Base-by-base conservation (phyloP, 257 asterid species). In the Catharanthus roseus region DNA sequence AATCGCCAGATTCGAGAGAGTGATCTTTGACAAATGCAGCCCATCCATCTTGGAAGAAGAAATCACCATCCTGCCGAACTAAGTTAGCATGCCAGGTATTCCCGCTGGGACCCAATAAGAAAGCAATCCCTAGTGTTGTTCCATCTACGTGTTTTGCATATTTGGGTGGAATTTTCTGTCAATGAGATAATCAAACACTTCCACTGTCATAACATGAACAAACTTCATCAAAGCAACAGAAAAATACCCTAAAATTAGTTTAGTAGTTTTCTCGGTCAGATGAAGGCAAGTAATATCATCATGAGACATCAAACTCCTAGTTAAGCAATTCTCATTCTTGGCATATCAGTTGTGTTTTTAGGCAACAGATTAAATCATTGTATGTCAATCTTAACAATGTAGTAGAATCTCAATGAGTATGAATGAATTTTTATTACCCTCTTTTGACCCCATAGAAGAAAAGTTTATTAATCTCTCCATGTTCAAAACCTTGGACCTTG, bases 121-220 rank as follows among this genome's bases (percentile, higher is more conserved):
- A 56, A 49, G 79, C 78, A 38, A 66, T 69, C 68, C 80, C 87
- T 0, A 67, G 65, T 69, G 63, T 60, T 56, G 70, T 47, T 69
- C 75, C 83, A 39, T 87, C 88, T 74, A 92, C 58, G 65, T 84
- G 81, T 68, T 80, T 80, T 47, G 78, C 67, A 70, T 90, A 92
- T 79, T 80, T 82, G 50, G 66, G 71, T 11, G 98, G 98, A 66
- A 92, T 85, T 74, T 78, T 84, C 98, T 92, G 96, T 49, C 16
- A 18, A 70, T 76, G 58, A 69, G 61, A 51, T 31, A 54, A 74
- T 36, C 16, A 47, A 61, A 53, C 5, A 61, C 58, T 45, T 66
- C 51, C 16, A 23, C 45, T 39, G 44, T 58, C 74, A 74, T 18
- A 51, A 42, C 50, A 63, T 38, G 31, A 47, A 60, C 34, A 72